A percentile compares a stretch with the other conserved stretches of the same genome.
Conservation (phyloP, 2,329 filamentous ascomycete species). For the Fusarium napiforme region DNA sequence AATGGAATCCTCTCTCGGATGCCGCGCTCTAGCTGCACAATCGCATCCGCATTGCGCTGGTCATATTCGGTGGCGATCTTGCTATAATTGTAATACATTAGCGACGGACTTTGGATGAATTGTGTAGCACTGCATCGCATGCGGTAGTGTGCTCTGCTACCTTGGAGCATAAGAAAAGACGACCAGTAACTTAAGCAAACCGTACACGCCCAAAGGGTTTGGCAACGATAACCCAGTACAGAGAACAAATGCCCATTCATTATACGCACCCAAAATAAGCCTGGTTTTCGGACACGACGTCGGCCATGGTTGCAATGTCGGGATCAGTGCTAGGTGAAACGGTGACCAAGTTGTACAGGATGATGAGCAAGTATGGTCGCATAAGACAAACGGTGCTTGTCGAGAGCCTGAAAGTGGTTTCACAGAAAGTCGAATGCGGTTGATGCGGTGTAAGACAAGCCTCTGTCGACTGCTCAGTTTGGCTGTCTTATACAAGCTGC, state of each 20-base stretch:
- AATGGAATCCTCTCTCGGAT: constrained; percentile 66
- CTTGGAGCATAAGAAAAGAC: constrained; percentile 14
- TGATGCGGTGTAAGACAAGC: constrained; percentile 7
- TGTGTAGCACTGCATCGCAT: constrained; percentile 1
- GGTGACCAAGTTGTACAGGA: constrained; percentile 18
- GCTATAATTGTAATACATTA: constrained; percentile 38
- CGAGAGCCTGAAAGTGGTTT: constrained; percentile 8
- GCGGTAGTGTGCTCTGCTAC: constrained; percentile 8
- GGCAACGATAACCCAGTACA: background rate
- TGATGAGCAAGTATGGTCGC: constrained; percentile 9
- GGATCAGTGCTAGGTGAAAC: constrained; percentile 40
- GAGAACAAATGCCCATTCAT: background rate
- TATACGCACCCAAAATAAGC: constrained; percentile 56
- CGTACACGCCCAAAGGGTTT: background rate
- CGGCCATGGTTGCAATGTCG: constrained; percentile 46
- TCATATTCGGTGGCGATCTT: constrained; percentile 55
- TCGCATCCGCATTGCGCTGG: constrained; percentile 63
- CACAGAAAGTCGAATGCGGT: constrained; percentile 5
- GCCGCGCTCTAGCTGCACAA: constrained; percentile 64
- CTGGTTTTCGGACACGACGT: constrained; percentile 51
- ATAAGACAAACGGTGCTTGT: constrained; percentile 19
- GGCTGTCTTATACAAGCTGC: constrained; percentile 30
- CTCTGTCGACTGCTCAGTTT: background rate
- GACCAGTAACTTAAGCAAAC: constrained; percentile 4
- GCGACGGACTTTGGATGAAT: constrained; percentile 10